Base-by-base conservation (phyloP, 768 basidiomycete genomes). In the Termitomyces sp. region DNA sequence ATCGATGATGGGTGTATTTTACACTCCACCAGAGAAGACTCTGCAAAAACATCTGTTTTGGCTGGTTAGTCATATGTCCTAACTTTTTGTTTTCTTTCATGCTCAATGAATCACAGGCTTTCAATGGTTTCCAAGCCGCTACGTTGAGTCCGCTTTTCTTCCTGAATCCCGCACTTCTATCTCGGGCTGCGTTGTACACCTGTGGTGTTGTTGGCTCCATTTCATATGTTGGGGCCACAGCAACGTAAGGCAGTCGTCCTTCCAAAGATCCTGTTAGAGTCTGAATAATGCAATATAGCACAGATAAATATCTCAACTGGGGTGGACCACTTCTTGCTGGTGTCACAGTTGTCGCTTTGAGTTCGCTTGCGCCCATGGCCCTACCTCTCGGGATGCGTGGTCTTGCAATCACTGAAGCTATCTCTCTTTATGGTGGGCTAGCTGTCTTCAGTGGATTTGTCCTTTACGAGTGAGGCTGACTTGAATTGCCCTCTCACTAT, bases 91-190 rank as follows among this genome's bases (percentile, higher is more conserved):
- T 33, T 1, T 15, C 20, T 2, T 20, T 20, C 37, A 4, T 56
- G 24, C 16, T 33, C 31, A 39, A n/a, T 8, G 26, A 47, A 36
- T 16, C 6, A 4, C 57, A 91, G 88, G 86, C 85, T 4, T 95
- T 96, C 72, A 91, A 94, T 61, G 86, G 80, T 4, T 91, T 84
- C 69, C 93, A 95, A 74, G 90, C 90, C 7, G 88, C 90, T 7
- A 91, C 90, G 2, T 77, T 96, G 42, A 89, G 88, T 60, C 93
- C 93, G 3, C 69, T 96, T n/a, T 93, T 92, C 75, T 94, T 95
- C 80, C 71, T 94, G 47, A 86, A 78, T 65, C 93, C 93, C 3
- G 91, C 90, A 13, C 81, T 95, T 61, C 80, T 96, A 51, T 87
- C 88, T 18, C 85, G 93, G 31, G 93, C 93, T 9, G 93, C 91